Base-by-base conservation (phyloP, 129 eudicot genomes). In the Flaveria trinervia region DNA sequence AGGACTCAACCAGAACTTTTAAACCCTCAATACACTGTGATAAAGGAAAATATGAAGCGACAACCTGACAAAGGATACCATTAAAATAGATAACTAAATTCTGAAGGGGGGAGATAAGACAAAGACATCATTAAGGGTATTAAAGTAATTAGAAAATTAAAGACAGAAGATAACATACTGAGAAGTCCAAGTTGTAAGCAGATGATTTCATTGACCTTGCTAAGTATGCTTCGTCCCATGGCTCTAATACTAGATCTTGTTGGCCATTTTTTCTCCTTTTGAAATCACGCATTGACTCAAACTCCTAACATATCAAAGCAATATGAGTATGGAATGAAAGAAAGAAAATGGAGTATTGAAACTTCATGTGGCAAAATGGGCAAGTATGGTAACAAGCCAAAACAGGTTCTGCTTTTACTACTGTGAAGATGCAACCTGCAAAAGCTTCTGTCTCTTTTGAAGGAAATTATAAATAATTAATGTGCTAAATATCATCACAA, bases 151-250 rank as follows among this genome's bases (percentile, higher is more conserved):
- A 13, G 33, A 20, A 2, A 65, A 36, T 18, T 46, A 59, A 51
- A 55, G 23, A 52, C 22, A 66, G 73, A 66, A 75, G 49, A 69
- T 12, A 79, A 80, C 76, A 83, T 74, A 93, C 98, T 30, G 91
- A 81, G 79, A 84, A 75, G 82, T 93, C 89, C 79, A 89, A 77
- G 76, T 83, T 74, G 72, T 83, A 83, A 54, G 85, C 79, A 68
- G 88, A 79, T 76, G 96, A 87, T 81, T 89, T 93, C 97, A 93
- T 93, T 83, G 87, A 79, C 69, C 91, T 75, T 17, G 98, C 72
- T 72, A 82, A 81, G 67, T 89, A 93, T 43, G 96, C 84, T 84
- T 90, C 98, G 57, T 93, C 98, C 98, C 98, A 93, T 50, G 98
- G 96, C 83, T 91, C 97, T 79, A 93, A 80, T 65, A 81, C 92